Percentiles rank a stretch among this genome's conserved stretches.
Conservation (phyloP, 2,329 filamentous ascomycete species). For the Aspergillus sojae region DNA sequence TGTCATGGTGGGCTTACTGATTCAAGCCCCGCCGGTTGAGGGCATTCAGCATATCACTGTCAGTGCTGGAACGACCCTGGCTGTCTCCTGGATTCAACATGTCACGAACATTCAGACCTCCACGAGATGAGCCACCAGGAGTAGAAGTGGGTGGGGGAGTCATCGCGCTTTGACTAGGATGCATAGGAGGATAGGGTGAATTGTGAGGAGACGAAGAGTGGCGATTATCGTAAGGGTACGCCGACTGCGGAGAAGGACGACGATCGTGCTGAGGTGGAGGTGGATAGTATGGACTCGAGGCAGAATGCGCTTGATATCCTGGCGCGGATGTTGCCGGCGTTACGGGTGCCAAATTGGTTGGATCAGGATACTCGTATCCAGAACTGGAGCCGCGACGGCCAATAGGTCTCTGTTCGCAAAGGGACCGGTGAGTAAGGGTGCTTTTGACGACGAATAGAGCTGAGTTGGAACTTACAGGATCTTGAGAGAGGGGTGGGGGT, state of each 20-base stretch:
- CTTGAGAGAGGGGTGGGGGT: constrained; percentile 43
- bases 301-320: constrained; percentile 45
- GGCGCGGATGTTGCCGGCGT: constrained; percentile 48
- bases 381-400: constrained; percentile 48
- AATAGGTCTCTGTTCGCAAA: constrained; percentile 35
- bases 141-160: constrained; percentile 36
- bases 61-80: constrained; percentile 47
- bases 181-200: constrained; percentile 43
- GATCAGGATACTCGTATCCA: constrained; percentile 51
- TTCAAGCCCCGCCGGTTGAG: constrained; percentile 45
- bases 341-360: constrained; percentile 50
- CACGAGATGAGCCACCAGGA: constrained; percentile 37
- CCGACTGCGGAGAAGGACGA: constrained; percentile 48
- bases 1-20: constrained; percentile 23
- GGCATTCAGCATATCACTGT: constrained; percentile 55
- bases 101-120: constrained; percentile 51
- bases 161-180: constrained; percentile 31
- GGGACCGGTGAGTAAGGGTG: constrained; percentile 16
- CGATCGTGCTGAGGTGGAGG: constrained; percentile 40
- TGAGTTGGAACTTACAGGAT: constrained; percentile 49
- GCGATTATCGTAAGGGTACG: constrained; percentile 46
- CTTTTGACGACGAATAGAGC: constrained; percentile 12
- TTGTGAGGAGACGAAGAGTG: constrained; percentile 48
- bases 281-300: constrained; percentile 43
- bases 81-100: constrained; percentile 49